A percentile compares a stretch with the other conserved stretches of the same genome.
Evolutionary conservation across 345 rosid species (phyloP).

Genomic region (Dipteronia sinensis): DNA sequence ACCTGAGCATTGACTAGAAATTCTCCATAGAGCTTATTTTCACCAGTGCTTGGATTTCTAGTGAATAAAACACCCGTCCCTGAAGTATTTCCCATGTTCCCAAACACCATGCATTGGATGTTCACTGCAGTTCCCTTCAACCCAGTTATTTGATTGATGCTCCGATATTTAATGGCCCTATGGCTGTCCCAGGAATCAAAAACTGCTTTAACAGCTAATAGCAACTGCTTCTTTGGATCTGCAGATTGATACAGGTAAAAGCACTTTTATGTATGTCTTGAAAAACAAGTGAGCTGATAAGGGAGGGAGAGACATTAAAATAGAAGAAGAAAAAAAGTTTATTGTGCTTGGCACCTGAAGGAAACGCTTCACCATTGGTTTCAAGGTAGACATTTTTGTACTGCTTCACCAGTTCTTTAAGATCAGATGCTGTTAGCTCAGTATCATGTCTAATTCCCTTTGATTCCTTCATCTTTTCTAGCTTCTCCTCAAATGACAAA

Average conservation of each 20-base stretch:
- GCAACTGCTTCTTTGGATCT: slow-evolving; percentile 82
- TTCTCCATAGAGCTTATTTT: slow-evolving; percentile 88
- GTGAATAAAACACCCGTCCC: slow-evolving; percentile 97
- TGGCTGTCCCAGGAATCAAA: slow-evolving; percentile 96
- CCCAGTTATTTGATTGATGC: slow-evolving; percentile 87
- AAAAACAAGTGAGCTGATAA: neutral
- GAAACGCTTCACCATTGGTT: slow-evolving; percentile 70
- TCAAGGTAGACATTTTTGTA: slow-evolving; percentile 76
- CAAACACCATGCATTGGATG: slow-evolving; percentile 93
- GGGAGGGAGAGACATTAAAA: neutral
- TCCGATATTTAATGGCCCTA: slow-evolving; percentile 78
- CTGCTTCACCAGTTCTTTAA: slow-evolving; percentile 76
- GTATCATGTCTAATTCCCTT: slow-evolving; percentile 75
- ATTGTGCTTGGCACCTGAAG: slow-evolving; percentile 57
- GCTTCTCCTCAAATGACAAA: slow-evolving; percentile 72
- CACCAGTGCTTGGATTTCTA: slow-evolving; percentile 93
- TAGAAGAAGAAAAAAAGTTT: neutral
- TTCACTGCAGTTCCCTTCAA: slow-evolving; percentile 92
- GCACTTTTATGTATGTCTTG: neutral
- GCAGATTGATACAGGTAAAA: slow-evolving; percentile 14
- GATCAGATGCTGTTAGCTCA: slow-evolving; percentile 70
- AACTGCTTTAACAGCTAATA: slow-evolving; percentile 70
- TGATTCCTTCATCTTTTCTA: slow-evolving; percentile 62
- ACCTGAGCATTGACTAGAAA: slow-evolving; percentile 96
- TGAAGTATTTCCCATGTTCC: slow-evolving; percentile 92